Evolutionary conservation across 768 basidiomycete genomes (phyloP), one percentile per base, ranked within the genome.

Genomic region (Tylopilus subfusipes): DNA sequence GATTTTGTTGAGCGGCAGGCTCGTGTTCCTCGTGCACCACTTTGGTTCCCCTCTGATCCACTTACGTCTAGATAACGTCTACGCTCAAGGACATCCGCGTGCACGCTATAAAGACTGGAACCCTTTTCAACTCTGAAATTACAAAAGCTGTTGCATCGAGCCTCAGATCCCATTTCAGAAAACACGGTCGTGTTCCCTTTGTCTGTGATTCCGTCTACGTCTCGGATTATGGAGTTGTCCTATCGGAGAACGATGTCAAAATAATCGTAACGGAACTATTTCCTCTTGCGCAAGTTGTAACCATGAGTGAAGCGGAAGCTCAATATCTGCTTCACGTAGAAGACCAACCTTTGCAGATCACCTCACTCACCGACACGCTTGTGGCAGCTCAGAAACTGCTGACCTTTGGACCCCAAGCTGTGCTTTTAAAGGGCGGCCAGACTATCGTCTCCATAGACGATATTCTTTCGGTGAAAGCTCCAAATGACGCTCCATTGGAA

Each of bases 201-300:
- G 19, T 52, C 30, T 52, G 53, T 11, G 52, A 40, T 40, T 40
- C 48, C 5, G 29, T 53, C 29, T 40, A 31, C 30, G 52, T 53
- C 36, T 38, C 47, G 6, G 38, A n/a, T 13, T 50, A 39, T 25
- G 52, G 52, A 2, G 30, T 25, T 21, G 52, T 33, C 36, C 29
- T 53, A 8, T 52, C 45, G 4, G 14, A 16, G 9, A 22, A 31
- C 14, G 47, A 50, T 2, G 18, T 53, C 48, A 30, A 13, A 5
- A 51, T 21, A 18, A 51, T 53, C 29, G 38, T 51, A 5, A 31
- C 30, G 3, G 27, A 40, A 18, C n/a, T 53, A 11, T 53, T 50
- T 31, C 48, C 52, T 2, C 52, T 53, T 6, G 47, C 48, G 1
- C 47, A 51, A 5, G 38, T 53, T 22, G 4, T 40, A 9, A 50